Conservation (phyloP, 2,329 filamentous ascomycete species). For the Trichoderma sp. region DNA sequence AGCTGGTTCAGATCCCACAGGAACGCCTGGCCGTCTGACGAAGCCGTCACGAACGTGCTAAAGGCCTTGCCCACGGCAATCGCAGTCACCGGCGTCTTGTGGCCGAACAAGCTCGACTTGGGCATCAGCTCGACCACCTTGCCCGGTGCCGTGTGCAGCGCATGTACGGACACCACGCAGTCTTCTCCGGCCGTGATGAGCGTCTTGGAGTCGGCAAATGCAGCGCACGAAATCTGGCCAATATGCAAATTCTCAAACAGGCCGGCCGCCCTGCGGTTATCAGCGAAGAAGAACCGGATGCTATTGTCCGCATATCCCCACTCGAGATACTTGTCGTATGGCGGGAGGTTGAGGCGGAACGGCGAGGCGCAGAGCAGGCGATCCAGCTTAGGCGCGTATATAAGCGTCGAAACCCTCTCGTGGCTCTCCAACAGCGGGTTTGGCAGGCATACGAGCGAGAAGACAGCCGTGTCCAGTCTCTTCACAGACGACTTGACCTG, state of each 20-base stretch:
- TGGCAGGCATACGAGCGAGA: slow-evolving; percentile 75
- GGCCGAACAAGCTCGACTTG: slow-evolving; percentile 82
- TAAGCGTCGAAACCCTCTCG: slow-evolving; percentile 78
- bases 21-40: slow-evolving; percentile 77
- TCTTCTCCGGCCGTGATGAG: slow-evolving; percentile 91
- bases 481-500: slow-evolving; percentile 64
- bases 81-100: slow-evolving; percentile 78
- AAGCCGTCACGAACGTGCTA: slow-evolving; percentile 82
- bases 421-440: slow-evolving; percentile 76
- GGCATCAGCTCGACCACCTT: slow-evolving; percentile 79
- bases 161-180: slow-evolving; percentile 86
- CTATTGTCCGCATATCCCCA: slow-evolving; percentile 96
- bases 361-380: slow-evolving; percentile 80
- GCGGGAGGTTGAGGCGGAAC: slow-evolving; percentile 84
- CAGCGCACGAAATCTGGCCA: slow-evolving; percentile 79
- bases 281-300: slow-evolving; percentile 84
- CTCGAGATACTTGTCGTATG: slow-evolving; percentile 90
- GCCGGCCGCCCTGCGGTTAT: slow-evolving; percentile 79
- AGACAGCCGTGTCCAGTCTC: slow-evolving; percentile 76
- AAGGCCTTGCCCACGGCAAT: slow-evolving; percentile 87
- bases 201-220: slow-evolving; percentile 87
- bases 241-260: slow-evolving; percentile 93
- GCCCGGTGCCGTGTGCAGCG: slow-evolving; percentile 61
- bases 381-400: slow-evolving; percentile 78
- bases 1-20: slow-evolving; percentile 94